A percentile compares a stretch with the other conserved stretches of the same genome.
phyloP scores from a whole-genome alignment of 1,139 yeast genomes.

The Meyerozyma athensensis region DNA sequence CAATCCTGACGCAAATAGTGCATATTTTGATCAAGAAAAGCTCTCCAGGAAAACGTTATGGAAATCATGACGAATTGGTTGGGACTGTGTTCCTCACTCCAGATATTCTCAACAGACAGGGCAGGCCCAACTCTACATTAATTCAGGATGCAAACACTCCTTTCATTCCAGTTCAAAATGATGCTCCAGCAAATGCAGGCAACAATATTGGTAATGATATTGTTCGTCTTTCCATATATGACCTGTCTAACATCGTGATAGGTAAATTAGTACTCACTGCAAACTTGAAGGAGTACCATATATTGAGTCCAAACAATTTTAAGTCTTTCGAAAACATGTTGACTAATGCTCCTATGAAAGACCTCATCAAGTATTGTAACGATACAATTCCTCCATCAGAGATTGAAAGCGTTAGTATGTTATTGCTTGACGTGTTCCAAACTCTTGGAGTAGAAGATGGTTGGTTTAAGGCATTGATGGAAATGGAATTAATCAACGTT shows the following conservation, averaged over 20 bases:
- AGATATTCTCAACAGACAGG: slow-evolving; percentile 41
- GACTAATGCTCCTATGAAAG: slow-evolving; percentile 46
- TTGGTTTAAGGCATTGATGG: slow-evolving; percentile 68
- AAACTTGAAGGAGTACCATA: slow-evolving; percentile 50
- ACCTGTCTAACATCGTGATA: slow-evolving; percentile 37
- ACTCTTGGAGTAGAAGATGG: slow-evolving; percentile 56
- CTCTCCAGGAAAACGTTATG: slow-evolving; percentile 16
- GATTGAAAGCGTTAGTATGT: slow-evolving; percentile 49
- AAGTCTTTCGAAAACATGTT: slow-evolving; percentile 58
- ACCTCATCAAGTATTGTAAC: slow-evolving; percentile 44
- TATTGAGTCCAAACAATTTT: slow-evolving; percentile 56
- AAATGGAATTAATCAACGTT: slow-evolving; percentile 52
- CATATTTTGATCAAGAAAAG: slow-evolving; percentile 47
- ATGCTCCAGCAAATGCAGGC: slow-evolving; percentile 9
- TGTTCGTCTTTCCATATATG: slow-evolving; percentile 41
- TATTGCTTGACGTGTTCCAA: slow-evolving; percentile 63
- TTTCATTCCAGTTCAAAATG: slow-evolving; percentile 10
- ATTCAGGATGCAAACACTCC: slow-evolving; percentile 24
- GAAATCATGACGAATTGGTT: slow-evolving; percentile 32
- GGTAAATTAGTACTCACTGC: slow-evolving; percentile 60
- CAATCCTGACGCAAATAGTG: slow-evolving; percentile 51
- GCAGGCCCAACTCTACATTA: slow-evolving; percentile 33
- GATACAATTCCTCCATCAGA: slow-evolving; percentile 40
- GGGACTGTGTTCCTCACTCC: slow-evolving; percentile 59
- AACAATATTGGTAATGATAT: slow-evolving; percentile 25